Conservation (phyloP, 176 grass and related monocot species). For the Phoenix roebelenii region DNA sequence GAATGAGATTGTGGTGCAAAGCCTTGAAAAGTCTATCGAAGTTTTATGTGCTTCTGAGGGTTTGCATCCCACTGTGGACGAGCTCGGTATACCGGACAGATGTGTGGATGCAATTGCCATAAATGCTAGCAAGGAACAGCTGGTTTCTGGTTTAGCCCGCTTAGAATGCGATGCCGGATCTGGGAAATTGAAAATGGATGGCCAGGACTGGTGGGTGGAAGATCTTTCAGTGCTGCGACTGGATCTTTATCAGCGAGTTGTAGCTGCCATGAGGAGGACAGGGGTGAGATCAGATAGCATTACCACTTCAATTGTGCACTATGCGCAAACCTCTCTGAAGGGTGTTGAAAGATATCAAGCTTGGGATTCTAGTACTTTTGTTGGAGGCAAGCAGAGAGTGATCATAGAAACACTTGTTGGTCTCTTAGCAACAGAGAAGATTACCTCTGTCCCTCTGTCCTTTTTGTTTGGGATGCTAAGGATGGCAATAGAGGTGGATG, state of each 20-base stretch:
- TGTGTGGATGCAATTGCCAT: conserved; percentile 41
- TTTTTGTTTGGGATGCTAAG: conserved; percentile 91
- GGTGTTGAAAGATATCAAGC: conserved; percentile 31
- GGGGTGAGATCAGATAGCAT: conserved; percentile 48
- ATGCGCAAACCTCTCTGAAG: conserved; percentile 41
- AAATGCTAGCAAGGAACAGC: conserved; percentile 45
- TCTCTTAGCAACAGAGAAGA: conserved; percentile 62
- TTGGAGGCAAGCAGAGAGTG: conserved; percentile 48
- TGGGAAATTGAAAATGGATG: conserved; percentile 21
- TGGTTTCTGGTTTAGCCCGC: conserved; percentile 35
- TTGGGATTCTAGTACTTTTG: conserved; percentile 56
- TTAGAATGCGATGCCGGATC: conserved; percentile 29
- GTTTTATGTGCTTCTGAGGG: conserved; percentile 1
- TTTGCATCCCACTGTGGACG: conserved; percentile 1
- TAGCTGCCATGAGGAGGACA: conserved; percentile 37
- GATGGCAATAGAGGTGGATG: conserved; percentile 70
- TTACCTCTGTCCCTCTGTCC: conserved; percentile 54
- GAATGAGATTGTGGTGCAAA: background rate
- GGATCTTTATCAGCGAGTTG: conserved; percentile 39
- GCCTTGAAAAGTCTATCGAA: background rate
- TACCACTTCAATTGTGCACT: conserved; percentile 37
- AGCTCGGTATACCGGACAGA: conserved; percentile 14
- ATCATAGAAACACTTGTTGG: conserved; percentile 60
- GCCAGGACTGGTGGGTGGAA: conserved; percentile 49
- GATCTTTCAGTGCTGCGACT: conserved; percentile 37